Conservation (phyloP, 2,329 filamentous ascomycete species). For the Fusarium denticulatum region DNA sequence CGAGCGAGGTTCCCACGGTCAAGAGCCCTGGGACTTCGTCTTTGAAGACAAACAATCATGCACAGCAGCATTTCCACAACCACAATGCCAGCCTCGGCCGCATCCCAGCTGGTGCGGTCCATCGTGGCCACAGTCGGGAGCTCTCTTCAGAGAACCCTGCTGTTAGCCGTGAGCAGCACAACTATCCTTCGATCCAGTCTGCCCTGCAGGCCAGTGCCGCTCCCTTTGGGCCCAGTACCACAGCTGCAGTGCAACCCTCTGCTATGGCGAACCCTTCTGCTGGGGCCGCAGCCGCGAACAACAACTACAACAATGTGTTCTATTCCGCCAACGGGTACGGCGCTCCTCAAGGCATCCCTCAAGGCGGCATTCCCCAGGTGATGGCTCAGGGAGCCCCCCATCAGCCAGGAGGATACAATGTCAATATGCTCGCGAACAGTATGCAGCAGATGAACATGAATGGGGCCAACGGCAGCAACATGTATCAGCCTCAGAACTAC, state of each 20-base stretch:
- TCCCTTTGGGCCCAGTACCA: slow-evolving; percentile 75
- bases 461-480: slow-evolving; percentile 51
- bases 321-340: slow-evolving; percentile 46
- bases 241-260: slow-evolving; percentile 44
- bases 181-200: slow-evolving; percentile 72
- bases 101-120: slow-evolving; percentile 73
- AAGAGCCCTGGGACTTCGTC: slow-evolving; percentile 71
- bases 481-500: slow-evolving; percentile 69
- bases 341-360: slow-evolving; percentile 41
- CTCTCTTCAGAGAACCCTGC: slow-evolving; percentile 63
- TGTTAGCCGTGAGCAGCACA: slow-evolving; percentile 56
- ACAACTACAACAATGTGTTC: slow-evolving; percentile 48
- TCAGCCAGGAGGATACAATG: slow-evolving; percentile 45
- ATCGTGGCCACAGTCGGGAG: slow-evolving; percentile 78
- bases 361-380: slow-evolving; percentile 16
- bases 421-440: slow-evolving; percentile 68
- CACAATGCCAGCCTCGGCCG: slow-evolving; percentile 86
- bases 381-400: slow-evolving; percentile 32
- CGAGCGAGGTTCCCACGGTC: slow-evolving; percentile 86
- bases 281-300: slow-evolving; percentile 38
- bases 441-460: slow-evolving; percentile 73
- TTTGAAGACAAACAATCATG: slow-evolving; percentile 65
- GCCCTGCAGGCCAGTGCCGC: slow-evolving; percentile 82
- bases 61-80: slow-evolving; percentile 74
- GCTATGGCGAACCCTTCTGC: slow-evolving; percentile 41